phyloP scores from a whole-genome alignment of 2,329 filamentous ascomycete genomes.

The Aspergillus ustus region DNA sequence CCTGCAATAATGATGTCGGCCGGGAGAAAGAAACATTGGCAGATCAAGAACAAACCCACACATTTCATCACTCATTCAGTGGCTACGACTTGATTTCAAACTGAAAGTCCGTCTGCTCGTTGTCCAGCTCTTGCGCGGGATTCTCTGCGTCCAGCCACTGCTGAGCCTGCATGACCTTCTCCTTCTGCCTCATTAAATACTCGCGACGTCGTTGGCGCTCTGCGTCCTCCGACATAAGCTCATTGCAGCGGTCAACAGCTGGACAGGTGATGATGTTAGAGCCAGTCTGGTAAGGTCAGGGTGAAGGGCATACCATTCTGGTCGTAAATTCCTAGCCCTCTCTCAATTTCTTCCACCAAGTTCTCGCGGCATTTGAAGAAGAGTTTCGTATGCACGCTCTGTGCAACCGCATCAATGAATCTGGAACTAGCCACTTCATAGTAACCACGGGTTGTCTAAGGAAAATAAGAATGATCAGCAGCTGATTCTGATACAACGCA shows the following conservation, averaged over 20 bases:
- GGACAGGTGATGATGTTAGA: neutral
- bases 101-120: constrained; percentile 5
- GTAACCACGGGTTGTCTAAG: constrained; percentile 42
- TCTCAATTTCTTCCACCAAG: constrained; percentile 36
- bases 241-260: constrained; percentile 41
- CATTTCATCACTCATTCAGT: constrained; percentile 11
- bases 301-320: constrained; percentile 35
- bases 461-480: constrained; percentile 25
- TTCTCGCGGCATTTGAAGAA: constrained; percentile 41
- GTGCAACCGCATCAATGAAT: constrained; percentile 46
- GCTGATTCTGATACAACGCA: neutral
- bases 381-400: constrained; percentile 41
- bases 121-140: constrained; percentile 21
- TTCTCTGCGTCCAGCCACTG: constrained; percentile 33
- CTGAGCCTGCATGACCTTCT: constrained; percentile 41
- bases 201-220: constrained; percentile 39
- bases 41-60: neutral
- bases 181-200: constrained; percentile 35
- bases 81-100: constrained; percentile 19
- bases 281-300: neutral
- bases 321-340: constrained; percentile 34
- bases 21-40: neutral
- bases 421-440: constrained; percentile 46
- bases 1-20: neutral
- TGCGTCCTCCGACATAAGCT: constrained; percentile 44